Conservation (phyloP, 495 filamentous ascomycete genomes). For the Penicillium atrosanguineum region DNA sequence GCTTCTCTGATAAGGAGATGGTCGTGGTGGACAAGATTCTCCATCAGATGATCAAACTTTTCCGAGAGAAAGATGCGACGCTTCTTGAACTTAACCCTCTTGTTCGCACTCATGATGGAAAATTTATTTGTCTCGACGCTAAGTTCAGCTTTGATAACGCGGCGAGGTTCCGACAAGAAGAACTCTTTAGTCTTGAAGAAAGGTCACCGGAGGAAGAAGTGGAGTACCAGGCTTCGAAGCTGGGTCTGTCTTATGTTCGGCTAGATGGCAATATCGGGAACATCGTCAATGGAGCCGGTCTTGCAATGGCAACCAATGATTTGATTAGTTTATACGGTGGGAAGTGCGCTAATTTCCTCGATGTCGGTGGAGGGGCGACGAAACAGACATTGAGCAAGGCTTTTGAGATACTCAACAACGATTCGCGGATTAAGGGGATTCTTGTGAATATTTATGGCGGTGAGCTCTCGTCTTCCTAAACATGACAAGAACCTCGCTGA, state of each 20-base stretch:
- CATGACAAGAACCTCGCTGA: background rate
- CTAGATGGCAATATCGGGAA: slow-evolving; percentile 35
- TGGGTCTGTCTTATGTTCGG: slow-evolving; percentile 29
- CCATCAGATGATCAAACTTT: slow-evolving; percentile 25
- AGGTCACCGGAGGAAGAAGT: slow-evolving; percentile 12
- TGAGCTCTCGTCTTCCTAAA: background rate
- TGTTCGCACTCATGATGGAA: slow-evolving; percentile 22
- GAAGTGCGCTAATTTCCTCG: slow-evolving; percentile 32
- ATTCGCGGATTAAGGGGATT: slow-evolving; percentile 24
- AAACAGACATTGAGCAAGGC: slow-evolving; percentile 27
- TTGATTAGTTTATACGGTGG: slow-evolving; percentile 26
- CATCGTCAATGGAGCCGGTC: slow-evolving; percentile 35
- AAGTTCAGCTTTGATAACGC: slow-evolving; percentile 33
- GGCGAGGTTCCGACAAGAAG: slow-evolving; percentile 23
- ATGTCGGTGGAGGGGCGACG: slow-evolving; percentile 31
- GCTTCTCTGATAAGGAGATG: slow-evolving; percentile 27
- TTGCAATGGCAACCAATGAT: slow-evolving; percentile 39
- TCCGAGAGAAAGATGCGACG: slow-evolving; percentile 34
- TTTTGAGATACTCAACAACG: slow-evolving; percentile 25
- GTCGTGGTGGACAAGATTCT: slow-evolving; percentile 19
- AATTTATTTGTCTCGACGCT: slow-evolving; percentile 30
- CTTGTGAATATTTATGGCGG: slow-evolving; percentile 35
- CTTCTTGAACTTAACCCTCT: slow-evolving; percentile 35
- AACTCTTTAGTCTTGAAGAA: slow-evolving; percentile 26
- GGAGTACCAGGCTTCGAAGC: slow-evolving; percentile 21